Conservation (phyloP, 2,329 filamentous ascomycete genomes). For the Nemania bipapillata region DNA sequence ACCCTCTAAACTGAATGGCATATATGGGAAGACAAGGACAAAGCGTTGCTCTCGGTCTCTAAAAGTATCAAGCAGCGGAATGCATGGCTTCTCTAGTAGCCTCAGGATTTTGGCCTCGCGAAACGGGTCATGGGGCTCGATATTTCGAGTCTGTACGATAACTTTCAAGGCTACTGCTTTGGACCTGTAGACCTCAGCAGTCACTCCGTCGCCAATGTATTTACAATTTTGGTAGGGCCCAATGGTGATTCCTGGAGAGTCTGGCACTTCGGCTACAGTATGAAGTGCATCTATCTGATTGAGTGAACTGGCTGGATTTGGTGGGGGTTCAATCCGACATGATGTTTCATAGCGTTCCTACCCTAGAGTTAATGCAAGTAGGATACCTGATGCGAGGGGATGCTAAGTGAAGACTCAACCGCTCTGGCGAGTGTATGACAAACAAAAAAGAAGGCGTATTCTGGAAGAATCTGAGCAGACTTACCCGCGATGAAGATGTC, state of each 20-base stretch:
- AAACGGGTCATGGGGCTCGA: constrained; percentile 82
- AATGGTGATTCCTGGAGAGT: constrained; percentile 59
- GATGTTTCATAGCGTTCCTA: constrained; percentile 69
- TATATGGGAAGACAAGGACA: constrained; percentile 85
- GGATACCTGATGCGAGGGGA: neutral
- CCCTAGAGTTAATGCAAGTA: constrained; percentile 20
- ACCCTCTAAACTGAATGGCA: constrained; percentile 76
- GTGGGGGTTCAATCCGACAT: constrained; percentile 51
- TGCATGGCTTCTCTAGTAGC: constrained; percentile 64
- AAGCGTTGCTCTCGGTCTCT: constrained; percentile 75
- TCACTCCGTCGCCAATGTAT: constrained; percentile 74
- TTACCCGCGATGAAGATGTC: constrained; percentile 67
- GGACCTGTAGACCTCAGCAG: constrained; percentile 83
- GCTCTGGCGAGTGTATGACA: neutral
- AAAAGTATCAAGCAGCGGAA: constrained; percentile 79
- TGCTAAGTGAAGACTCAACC: constrained; percentile 15
- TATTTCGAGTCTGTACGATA: constrained; percentile 76
- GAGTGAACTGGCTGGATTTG: constrained; percentile 45
- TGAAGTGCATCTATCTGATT: constrained; percentile 32
- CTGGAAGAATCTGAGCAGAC: constrained; percentile 31
- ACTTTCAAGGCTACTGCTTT: constrained; percentile 79
- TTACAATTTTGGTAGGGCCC: constrained; percentile 65
- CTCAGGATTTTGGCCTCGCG: constrained; percentile 81
- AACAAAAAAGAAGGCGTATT: neutral
- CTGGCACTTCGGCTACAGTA: constrained; percentile 25